Evolutionary conservation across 805 yeast species (phyloP).

Genomic region (Kurtzmaniella cleridarum): DNA sequence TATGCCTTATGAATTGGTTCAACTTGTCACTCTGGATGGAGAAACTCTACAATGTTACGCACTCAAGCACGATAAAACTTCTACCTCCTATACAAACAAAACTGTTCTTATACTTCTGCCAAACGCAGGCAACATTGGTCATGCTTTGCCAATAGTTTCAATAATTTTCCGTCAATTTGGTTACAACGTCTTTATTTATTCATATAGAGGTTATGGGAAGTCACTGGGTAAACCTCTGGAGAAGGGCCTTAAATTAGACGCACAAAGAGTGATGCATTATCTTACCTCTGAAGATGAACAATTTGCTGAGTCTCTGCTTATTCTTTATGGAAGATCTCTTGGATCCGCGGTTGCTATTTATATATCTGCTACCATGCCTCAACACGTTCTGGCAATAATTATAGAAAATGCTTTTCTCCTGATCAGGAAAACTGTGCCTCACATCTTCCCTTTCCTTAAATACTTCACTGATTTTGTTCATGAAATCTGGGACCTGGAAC

Average conservation of each 20-base stretch:
- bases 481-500: constrained; percentile 79
- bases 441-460: constrained; percentile 63
- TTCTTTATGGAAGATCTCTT: constrained; percentile 81
- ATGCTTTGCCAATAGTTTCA: constrained; percentile 74
- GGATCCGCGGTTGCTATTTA: constrained; percentile 95
- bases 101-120: constrained; percentile 81
- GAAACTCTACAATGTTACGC: constrained; percentile 61
- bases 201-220: constrained; percentile 87
- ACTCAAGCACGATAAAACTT: constrained; percentile 43
- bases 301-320: constrained; percentile 46
- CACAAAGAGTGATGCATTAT: constrained; percentile 62
- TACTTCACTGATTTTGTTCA: constrained; percentile 59
- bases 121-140: constrained; percentile 95
- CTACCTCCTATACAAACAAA: constrained; percentile 43
- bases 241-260: constrained; percentile 74
- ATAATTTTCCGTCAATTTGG: constrained; percentile 57
- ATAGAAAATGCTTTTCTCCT: constrained; percentile 84
- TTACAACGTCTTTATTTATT: constrained; percentile 76
- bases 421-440: constrained; percentile 65
- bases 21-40: constrained; percentile 64
- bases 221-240: constrained; percentile 77
- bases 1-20: constrained; percentile 56
- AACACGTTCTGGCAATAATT: constrained; percentile 55
- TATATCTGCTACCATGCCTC: constrained; percentile 57
- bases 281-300: constrained; percentile 47